Base-by-base conservation (phyloP, 108 stramenopile species). In the Nannochloropsis gaditana region DNA sequence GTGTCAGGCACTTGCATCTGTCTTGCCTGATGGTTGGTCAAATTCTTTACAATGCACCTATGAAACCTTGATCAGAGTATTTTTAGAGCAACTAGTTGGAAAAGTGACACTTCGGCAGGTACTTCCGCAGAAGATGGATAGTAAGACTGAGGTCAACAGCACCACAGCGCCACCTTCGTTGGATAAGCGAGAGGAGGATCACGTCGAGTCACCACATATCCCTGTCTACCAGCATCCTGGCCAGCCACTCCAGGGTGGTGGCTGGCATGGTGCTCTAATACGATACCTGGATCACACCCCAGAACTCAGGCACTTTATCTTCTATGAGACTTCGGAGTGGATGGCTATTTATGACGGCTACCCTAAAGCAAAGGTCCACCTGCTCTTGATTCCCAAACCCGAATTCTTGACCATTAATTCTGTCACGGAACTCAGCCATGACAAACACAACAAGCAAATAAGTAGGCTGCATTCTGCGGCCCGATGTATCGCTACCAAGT, bases 321-420 rank as follows among this genome's bases (percentile, higher is more conserved):
- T 79, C 45, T 88, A 42, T 82, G 45, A 82, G 59, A 45, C 87
- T 43, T n/a, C 41, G 17, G 31, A 19, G 9, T 88, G 87, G 81
- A 79, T 85, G 5, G 87, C 85, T 31, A 50, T 89, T 44, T 89
- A 89, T 85, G 88, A 89, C 43, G 86, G 44, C 21, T 84, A 82
- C 47, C 87, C 88, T 5, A 89, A 89, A 82, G 83, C 79, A 21
- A 21, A 83, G 80, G 87, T 85, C 11, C 87, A 87, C 44, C 45
- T 88, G 3, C 80, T 88, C 2, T 31, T 88, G 43, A 9, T 88
- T 43, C 43, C 80, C 9, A 85, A 83, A 45, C 42, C 84, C 19
- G 41, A 11, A 15, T 42, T 41, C 9, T 17, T 82, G n/a, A 31
- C 80, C 10, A 43, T 85, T 10, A 44, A 81, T 43, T 15, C 41